These are phyloP conservation scores for Fusarium sp. DNA, from an alignment of 2,329 filamentous ascomycete species.

Conservation along the genomic window DNA sequence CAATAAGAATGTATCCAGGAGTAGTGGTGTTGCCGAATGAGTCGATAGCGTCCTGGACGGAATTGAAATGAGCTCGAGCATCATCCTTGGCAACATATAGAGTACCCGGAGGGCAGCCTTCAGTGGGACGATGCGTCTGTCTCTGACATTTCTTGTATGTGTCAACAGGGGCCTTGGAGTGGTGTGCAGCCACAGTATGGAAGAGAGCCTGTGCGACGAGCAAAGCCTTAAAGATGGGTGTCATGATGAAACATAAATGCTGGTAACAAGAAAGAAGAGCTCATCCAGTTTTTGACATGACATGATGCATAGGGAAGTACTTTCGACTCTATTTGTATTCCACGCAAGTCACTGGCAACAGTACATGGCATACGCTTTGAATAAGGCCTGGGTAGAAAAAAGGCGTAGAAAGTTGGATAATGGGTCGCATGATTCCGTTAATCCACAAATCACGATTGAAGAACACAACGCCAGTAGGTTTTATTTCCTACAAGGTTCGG, in stretches of 20 bases:
- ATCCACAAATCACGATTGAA: neutral
- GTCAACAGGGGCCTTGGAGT: neutral
- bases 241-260: neutral
- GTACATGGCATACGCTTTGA: neutral
- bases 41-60: constrained; percentile 54
- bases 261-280: neutral
- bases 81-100: constrained; percentile 52
- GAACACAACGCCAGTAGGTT: neutral
- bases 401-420: neutral
- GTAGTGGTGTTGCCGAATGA: constrained; percentile 47
- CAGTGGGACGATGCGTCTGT: neutral
- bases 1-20: constrained; percentile 62
- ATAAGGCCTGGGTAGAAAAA: neutral
- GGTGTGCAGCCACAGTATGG: neutral
- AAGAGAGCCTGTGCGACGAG: neutral
- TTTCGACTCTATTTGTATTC: neutral
- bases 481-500: neutral
- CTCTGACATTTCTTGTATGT: constrained; percentile 19
- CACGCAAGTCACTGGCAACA: neutral
- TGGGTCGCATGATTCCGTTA: neutral
- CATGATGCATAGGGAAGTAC: neutral
- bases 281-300: neutral
- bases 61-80: constrained; percentile 50
- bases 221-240: neutral
- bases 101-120: constrained; percentile 53